Conservation (phyloP, 192 early-diverging fungal genomes). For the Phycomyces nitens region DNA sequence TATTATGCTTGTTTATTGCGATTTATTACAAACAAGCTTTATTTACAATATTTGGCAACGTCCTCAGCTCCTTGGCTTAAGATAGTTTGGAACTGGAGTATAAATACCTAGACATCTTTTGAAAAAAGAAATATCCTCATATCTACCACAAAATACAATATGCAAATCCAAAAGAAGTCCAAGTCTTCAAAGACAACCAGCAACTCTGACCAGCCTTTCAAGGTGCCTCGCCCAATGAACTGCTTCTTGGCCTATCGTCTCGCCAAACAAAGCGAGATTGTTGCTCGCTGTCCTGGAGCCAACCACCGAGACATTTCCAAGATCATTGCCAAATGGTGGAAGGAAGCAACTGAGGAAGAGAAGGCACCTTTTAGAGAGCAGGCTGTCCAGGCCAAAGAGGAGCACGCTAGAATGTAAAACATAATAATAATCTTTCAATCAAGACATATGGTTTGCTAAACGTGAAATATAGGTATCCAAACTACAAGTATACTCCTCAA, state of each 20-base stretch:
- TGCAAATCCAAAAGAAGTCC: no score
- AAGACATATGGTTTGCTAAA: no score
- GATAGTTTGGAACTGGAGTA: no score
- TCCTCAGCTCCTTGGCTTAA: no score
- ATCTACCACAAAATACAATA: no score
- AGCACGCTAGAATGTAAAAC: slow-evolving; percentile 39
- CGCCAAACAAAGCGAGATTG: slow-evolving; percentile 53
- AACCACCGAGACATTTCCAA: slow-evolving; percentile 62
- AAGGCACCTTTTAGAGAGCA: slow-evolving; percentile 49
- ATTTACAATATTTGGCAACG: no score
- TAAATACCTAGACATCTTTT: no score
- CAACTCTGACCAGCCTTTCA: neutral
- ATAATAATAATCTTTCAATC: neutral
- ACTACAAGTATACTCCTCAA: slow-evolving; percentile 18
- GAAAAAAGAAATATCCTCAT: no score
- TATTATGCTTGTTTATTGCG: no score
- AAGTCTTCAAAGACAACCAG: neutral
- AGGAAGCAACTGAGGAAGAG: slow-evolving; percentile 43
- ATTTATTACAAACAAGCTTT: no score
- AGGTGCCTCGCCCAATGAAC: slow-evolving; percentile 53
- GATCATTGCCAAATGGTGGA: slow-evolving; percentile 60
- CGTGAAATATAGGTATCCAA: slow-evolving; percentile 21
- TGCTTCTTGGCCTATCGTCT: slow-evolving; percentile 64
- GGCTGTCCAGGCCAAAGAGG: slow-evolving; percentile 44
- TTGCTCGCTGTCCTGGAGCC: slow-evolving; percentile 40